Base-by-base conservation (phyloP, 140 eudicot genomes). In the Senecio squalidus region DNA sequence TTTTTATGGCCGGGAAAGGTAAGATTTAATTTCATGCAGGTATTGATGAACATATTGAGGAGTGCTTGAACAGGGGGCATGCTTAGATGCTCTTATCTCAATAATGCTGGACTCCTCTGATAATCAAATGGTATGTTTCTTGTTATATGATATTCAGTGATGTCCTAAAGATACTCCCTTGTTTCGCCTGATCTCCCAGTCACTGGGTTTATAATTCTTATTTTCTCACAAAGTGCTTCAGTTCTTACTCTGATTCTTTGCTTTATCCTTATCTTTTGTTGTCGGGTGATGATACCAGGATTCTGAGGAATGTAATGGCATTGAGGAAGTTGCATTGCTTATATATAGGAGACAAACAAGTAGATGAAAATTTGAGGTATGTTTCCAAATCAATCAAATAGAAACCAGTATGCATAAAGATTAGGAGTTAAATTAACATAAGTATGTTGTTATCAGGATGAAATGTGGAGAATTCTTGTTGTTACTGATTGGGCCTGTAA, bases 11-110 rank as follows among this genome's bases (percentile, higher is more conserved):
- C 40, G 27, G 21, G 24, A 55, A 33, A 69, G 70, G 40, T 26
- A 30, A 51, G 46, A 27, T 55, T 38, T 39, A 23, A 39, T 15
- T 58, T 26, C 14, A 24, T 70, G 65, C 81, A 90, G 97, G 91
- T 90, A 29, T 66, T 90, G 81, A 86, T 90, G 94, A 86, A 90
- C 55, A 78, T 86, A 59, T 68, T 90, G 98, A 50, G 98, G 98
- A 55, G 96, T 78, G 3, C 84, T 83, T 50, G 94, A 79, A 76
- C 98, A 84, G 78, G 95, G 94, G 31, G 91, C 89, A 56, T 83
- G 94, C 80, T 74, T 86, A 65, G 98, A 90, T 74, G 98, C 91
- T 56, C 79, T 86, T 50, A 77, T 91, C 65, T 77, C 98, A 33
- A 71, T 90, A 20, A 83, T 90, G 94, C 43, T 85, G 82, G 98